Evolutionary conservation across 2,329 filamentous ascomycete species (phyloP).

Genomic region (Magnaporthiopsis rhizophila): DNA sequence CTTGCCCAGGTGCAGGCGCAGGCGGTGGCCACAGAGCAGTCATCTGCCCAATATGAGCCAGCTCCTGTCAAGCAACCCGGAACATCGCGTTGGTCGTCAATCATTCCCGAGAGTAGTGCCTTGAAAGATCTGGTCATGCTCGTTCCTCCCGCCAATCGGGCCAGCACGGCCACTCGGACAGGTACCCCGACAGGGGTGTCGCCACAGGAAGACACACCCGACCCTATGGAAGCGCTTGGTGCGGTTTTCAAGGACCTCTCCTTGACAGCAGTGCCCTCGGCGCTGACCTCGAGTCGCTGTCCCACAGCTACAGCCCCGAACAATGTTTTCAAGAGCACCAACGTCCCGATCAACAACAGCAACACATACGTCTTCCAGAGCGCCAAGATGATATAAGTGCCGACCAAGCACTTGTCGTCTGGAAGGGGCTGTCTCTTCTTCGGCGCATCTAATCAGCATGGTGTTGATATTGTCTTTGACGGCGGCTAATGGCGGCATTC

Average conservation of each 20-base stretch:
- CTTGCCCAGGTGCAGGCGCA: not conserved
- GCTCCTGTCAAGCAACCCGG: not conserved
- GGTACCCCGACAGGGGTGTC: too few species aligned
- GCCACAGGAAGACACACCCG: not conserved
- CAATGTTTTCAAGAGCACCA: not conserved
- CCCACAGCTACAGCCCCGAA: not conserved
- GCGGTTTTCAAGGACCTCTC: not conserved
- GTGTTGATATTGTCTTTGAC: too few species aligned
- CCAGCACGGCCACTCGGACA: not conserved
- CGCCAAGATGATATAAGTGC: not conserved
- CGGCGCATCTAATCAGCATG: too few species aligned
- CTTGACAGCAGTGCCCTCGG: not conserved
- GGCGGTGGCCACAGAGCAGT: too few species aligned
- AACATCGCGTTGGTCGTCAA: not conserved
- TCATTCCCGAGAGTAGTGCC: too few species aligned
- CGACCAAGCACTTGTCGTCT: not conserved
- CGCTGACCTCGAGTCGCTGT: not conserved
- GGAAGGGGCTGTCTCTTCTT: too few species aligned
- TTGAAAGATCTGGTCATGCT: not conserved
- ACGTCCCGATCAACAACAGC: not conserved
- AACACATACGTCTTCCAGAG: not conserved
- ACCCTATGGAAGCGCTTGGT: not conserved
- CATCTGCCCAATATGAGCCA: not conserved
- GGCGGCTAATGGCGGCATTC: too few species aligned
- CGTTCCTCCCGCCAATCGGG: not conserved